Evolutionary conservation across 768 basidiomycete genomes (phyloP), one percentile per base, ranked within the genome.

Genomic region (Tulasnella sp.): DNA sequence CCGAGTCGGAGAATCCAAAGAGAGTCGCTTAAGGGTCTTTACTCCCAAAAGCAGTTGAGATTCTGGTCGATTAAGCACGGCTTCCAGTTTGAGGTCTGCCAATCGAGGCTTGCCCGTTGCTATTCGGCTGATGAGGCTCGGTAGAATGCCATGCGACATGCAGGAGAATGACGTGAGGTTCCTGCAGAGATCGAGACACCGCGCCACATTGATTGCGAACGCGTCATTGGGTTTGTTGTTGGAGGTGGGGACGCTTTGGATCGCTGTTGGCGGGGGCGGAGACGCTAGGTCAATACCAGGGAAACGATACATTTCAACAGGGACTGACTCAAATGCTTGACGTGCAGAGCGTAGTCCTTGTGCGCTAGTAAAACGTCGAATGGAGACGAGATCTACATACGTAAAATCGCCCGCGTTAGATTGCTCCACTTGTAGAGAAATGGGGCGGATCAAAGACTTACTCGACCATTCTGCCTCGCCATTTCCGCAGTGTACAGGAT

Each of bases 81-180:
- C 62, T 26, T 72, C 71, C 17, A 70, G 69, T 26, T 70, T 72
- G 35, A 72, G 35, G 16, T 72, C 71, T 11, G 62, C 40, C 34
- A 72, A 35, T 11, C 44, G 36, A n/a, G 62, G 71, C 36, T 72
- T 72, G 52, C 62, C 32, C 37, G 35, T 29, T 16, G 62, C 39
- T n/a, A 72, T 34, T 32, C 62, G 37, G 26, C 37, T 39, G 39
- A 72, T 63, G 39, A 65, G 26, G 19, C 17, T 39, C 37, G 71
- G 71, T n/a, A 72, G 62, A 37, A 72, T 37, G 19, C 29, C 71
- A 32, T 36, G 62, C 7, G 64, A 59, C 36, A 62, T 72, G 42
- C 71, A 72, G 16, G 71, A 66, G 39, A 72, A 72, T 8, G 71
- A 72, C 6, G 29, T 44, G 34, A 72, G 59, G 64, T 72, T 72